phyloP scores from a whole-genome alignment of 192 early-diverging fungal genomes.

The Backusella luteola region DNA sequence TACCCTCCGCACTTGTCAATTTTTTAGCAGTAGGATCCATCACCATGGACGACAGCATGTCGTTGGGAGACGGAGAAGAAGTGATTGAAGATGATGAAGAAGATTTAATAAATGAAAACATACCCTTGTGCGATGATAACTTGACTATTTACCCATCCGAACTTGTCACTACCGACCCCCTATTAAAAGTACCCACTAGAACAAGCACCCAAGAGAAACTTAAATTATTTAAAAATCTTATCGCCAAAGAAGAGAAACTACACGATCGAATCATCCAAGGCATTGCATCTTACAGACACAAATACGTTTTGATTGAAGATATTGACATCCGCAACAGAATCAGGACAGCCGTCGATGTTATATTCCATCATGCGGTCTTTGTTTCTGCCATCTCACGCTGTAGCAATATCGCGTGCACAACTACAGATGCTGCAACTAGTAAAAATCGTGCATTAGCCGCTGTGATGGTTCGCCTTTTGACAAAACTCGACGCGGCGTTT shows the following conservation, averaged over 20 bases:
- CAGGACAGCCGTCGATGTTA: conserved; percentile 30
- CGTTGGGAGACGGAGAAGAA: background rate
- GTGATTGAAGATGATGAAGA: background rate
- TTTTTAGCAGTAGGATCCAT: background rate
- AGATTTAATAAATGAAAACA: background rate
- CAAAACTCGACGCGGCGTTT: conserved; percentile 33
- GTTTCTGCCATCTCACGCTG: conserved; percentile 20
- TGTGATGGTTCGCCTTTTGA: conserved; percentile 29
- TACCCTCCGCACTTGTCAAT: background rate
- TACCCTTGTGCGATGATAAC: background rate
- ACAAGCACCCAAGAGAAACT: background rate
- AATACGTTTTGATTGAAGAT: conserved; percentile 39
- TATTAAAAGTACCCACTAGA: background rate
- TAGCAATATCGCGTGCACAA: background rate
- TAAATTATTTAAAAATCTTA: conserved; percentile 19
- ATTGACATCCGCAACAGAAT: conserved; percentile 39
- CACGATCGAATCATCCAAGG: conserved; percentile 35
- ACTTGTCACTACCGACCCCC: background rate
- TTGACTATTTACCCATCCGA: conserved; percentile 9
- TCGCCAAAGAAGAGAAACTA: conserved; percentile 21
- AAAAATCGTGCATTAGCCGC: conserved; percentile 26
- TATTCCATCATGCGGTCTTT: conserved; percentile 41
- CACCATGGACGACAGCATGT: background rate
- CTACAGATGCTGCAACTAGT: conserved; percentile 15
- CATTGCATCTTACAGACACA: conserved; percentile 37